These are phyloP conservation scores for Metarhizium robertsii DNA, from an alignment of 2,329 filamentous ascomycete species.

Conservation along the genomic window DNA sequence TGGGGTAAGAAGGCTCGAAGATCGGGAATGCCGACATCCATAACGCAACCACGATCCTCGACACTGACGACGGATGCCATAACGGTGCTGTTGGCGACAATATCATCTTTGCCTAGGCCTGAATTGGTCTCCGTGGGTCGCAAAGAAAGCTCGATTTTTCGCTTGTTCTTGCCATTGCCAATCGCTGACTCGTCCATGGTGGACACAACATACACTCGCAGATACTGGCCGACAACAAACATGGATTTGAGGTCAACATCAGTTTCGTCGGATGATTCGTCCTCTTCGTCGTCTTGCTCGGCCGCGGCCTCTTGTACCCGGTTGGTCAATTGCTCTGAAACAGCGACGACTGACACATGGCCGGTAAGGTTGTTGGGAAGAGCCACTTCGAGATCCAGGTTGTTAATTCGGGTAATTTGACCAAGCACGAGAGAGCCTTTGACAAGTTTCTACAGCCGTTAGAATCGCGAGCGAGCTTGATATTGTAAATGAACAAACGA, in stretches of 20 bases:
- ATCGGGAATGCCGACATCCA: slow-evolving; percentile 74
- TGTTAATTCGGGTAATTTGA: slow-evolving; percentile 72
- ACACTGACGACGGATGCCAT: slow-evolving; percentile 85
- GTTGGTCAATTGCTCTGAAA: slow-evolving; percentile 71
- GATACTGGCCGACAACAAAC: slow-evolving; percentile 77
- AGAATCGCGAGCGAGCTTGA: not conserved
- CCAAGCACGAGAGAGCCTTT: slow-evolving; percentile 83
- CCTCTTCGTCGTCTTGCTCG: slow-evolving; percentile 44
- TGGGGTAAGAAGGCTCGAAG: slow-evolving; percentile 78
- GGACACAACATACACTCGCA: slow-evolving; percentile 74
- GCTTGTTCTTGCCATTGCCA: slow-evolving; percentile 61
- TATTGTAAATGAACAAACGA: not conserved
- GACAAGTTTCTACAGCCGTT: slow-evolving; percentile 56
- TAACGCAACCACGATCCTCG: slow-evolving; percentile 92
- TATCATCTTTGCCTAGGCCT: slow-evolving; percentile 60
- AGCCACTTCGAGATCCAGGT: slow-evolving; percentile 68
- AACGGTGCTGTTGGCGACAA: slow-evolving; percentile 67
- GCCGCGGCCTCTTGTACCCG: slow-evolving; percentile 61
- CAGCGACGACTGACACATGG: slow-evolving; percentile 82
- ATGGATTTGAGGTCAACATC: slow-evolving; percentile 65
- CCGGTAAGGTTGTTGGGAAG: slow-evolving; percentile 90
- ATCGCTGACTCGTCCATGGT: slow-evolving; percentile 56
- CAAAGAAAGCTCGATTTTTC: slow-evolving; percentile 79
- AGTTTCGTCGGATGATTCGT: slow-evolving; percentile 35
- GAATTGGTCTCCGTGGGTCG: slow-evolving; percentile 71